Base-by-base conservation (phyloP, 75 land plant genomes). In the Picea glauca region DNA sequence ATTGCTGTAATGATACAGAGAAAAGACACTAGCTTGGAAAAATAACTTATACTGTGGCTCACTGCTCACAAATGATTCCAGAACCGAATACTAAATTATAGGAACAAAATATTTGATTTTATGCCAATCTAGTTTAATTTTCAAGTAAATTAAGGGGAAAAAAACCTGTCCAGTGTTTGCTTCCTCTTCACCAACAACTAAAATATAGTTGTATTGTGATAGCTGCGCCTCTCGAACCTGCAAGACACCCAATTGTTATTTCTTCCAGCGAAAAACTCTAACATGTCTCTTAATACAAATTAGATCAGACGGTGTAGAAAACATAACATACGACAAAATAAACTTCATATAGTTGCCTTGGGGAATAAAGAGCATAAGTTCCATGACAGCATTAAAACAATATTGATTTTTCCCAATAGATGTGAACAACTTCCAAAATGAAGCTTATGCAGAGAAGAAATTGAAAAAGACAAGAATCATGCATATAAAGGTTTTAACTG, bases 161-260 rank as follows among this genome's bases (percentile, higher is more conserved):
- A 26, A 18, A 76, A 94, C 97, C 89, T 83, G 79, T 78, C 86
- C 87, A 20, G 78, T 88, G 59, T 81, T 85, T 31, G 88, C 86
- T 83, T 98, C 99, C 62, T 86, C 80, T 81, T 89, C 98, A 20
- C 99, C 99, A 32, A 98, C 99, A 30, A 98, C 98, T 82, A 98
- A 80, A 60, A 98, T 95, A 68, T 90, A 98, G 79, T 98, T 98
- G 82, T 88, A 98, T 72, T 98, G 98, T 23, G 99, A 98, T 82
- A 95, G 63, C 80, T 95, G 98, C 18, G 99, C 99, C 80, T 98
- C 99, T 59, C 96, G 93, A 23, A 98, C 85, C 99, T 98, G 86
- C 59, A 72, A 50, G 40, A 65, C 26, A 60, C 70, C 30, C 14
- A 78, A 21, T 20, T 33, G 32, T 56, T 26, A 70, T 70, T 38